phyloP scores from a whole-genome alignment of 78 protist genomes.

The Dictyostelium intermedium region DNA sequence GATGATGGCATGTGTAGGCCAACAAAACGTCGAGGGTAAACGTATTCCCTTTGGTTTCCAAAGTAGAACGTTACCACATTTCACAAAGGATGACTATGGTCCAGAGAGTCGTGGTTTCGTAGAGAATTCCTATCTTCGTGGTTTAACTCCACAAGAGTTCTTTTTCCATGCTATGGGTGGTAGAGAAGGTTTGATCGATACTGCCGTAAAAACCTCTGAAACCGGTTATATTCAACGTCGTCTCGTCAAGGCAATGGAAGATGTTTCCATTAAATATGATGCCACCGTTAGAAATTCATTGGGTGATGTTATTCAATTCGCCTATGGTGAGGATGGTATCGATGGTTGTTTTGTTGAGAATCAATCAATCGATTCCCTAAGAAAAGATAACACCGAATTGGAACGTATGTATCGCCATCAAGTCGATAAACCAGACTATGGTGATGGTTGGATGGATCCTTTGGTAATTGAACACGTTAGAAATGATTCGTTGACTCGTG shows the following conservation, averaged over 20 bases:
- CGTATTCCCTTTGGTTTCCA: conserved; percentile 98
- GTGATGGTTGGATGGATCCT: conserved; percentile 85
- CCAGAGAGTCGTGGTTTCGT: conserved; percentile 98
- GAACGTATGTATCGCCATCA: conserved; percentile 41
- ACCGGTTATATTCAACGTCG: conserved; percentile 99
- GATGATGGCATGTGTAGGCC: conserved; percentile 99
- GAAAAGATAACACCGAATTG: conserved; percentile 34
- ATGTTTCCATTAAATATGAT: conserved; percentile 77
- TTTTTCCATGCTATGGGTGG: conserved; percentile 99
- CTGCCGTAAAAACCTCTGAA: conserved; percentile 99
- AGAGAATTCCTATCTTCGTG: conserved; percentile 96
- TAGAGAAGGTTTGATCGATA: conserved; percentile 98
- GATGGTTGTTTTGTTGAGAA: conserved; percentile 88
- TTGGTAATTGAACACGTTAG: conserved; percentile 72
- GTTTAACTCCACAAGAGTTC: conserved; percentile 98
- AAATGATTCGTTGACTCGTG: conserved; percentile 43
- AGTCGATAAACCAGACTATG: conserved; percentile 67
- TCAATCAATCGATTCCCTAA: conserved; percentile 77
- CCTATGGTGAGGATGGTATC: conserved; percentile 99
- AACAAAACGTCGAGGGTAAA: conserved; percentile 99
- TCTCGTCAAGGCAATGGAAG: conserved; percentile 90
- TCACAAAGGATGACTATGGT: conserved; percentile 96
- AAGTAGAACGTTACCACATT: conserved; percentile 99
- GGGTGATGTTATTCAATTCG: conserved; percentile 94
- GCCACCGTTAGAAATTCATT: conserved; percentile 97